Percentiles rank a stretch among this genome's conserved stretches.
phyloP scores from a whole-genome alignment of 306 rosid genomes.

The Citrullus mucosospermus region DNA sequence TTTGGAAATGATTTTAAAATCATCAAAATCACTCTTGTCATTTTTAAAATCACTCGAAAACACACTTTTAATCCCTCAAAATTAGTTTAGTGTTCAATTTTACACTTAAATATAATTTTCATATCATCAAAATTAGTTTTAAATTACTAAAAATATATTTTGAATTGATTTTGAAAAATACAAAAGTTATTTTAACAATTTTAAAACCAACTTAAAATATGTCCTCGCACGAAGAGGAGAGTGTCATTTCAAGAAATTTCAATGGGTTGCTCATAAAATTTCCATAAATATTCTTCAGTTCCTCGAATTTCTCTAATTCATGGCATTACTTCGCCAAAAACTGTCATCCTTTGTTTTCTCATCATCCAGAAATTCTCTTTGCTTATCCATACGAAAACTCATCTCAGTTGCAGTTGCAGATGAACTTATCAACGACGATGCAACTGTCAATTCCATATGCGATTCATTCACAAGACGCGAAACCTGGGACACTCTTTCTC shows the following conservation, averaged over 20 bases:
- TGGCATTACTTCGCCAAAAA: background rate
- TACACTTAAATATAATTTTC: too few species aligned
- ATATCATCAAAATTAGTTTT: too few species aligned
- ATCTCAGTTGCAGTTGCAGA: background rate
- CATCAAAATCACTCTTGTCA: too few species aligned
- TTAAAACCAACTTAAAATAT: too few species aligned
- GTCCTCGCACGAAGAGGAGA: too few species aligned
- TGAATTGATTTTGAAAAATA: too few species aligned
- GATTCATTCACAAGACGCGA: constrained; percentile 34
- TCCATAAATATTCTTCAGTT: background rate
- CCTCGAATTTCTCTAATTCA: background rate
- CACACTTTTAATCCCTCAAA: too few species aligned
- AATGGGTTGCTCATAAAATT: background rate
- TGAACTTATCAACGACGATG: background rate
- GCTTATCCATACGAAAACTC: background rate
- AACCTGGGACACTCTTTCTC: constrained; percentile 42
- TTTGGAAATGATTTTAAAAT: too few species aligned
- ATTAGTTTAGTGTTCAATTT: too few species aligned
- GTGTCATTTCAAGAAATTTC: background rate
- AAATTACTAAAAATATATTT: too few species aligned
- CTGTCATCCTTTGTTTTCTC: background rate
- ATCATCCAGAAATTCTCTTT: background rate
- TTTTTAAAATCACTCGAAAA: too few species aligned
- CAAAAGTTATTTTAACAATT: too few species aligned
- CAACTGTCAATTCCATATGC: constrained; percentile 18